A percentile compares a stretch with the other conserved stretches of the same genome.
Evolutionary conservation across 140 eudicot genomes (phyloP).

Genomic region (Bidens hawaiensis): DNA sequence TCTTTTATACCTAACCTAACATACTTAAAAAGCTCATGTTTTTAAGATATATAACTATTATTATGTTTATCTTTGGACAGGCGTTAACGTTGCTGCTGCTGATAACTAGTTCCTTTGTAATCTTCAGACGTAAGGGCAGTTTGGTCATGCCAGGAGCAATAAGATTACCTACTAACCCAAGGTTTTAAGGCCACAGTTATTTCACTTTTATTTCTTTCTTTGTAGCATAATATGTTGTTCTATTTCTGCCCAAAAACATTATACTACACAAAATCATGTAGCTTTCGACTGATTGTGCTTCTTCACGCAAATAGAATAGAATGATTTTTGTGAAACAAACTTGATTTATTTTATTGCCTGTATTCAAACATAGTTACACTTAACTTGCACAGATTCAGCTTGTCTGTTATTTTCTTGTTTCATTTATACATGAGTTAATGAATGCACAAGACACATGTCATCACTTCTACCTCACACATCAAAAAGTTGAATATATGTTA

Average conservation of each 20-base stretch:
- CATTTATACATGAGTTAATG: too few relatives aligned
- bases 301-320: too few relatives aligned
- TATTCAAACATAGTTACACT: not conserved
- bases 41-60: too few relatives aligned
- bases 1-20: too few relatives aligned
- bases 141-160: slow-evolving; percentile 42
- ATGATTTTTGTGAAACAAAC: too few relatives aligned
- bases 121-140: slow-evolving; percentile 49
- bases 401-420: too few relatives aligned
- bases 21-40: too few relatives aligned
- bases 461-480: not conserved
- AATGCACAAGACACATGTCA: not conserved
- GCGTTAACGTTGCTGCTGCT: slow-evolving; percentile 63
- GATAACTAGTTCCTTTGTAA: slow-evolving; percentile 52
- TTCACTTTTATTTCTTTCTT: too few relatives aligned
- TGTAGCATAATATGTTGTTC: slow-evolving; percentile 13
- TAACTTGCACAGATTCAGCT: not conserved
- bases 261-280: too few relatives aligned
- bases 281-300: not conserved
- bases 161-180: slow-evolving; percentile 59
- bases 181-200: slow-evolving; percentile 43
- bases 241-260: not conserved
- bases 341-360: not conserved
- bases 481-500: too few relatives aligned
- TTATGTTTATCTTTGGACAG: slow-evolving; percentile 26